Percentiles rank a stretch among this genome's conserved stretches.
These are phyloP conservation scores for Picea abies DNA, from an alignment of 83 land plant genomes.

Conservation along the genomic window DNA sequence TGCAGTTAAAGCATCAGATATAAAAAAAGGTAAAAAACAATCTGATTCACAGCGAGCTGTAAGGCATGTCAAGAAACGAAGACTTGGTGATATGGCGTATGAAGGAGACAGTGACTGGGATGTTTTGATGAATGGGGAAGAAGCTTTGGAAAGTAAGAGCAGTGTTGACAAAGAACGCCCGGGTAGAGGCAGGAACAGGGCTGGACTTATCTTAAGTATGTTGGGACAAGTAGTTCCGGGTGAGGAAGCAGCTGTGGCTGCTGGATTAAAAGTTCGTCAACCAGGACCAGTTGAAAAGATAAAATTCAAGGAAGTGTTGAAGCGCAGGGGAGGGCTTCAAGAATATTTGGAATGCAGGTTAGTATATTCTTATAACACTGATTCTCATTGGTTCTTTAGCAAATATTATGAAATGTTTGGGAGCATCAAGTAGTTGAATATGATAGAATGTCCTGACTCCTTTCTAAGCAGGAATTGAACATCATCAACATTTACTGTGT, in stretches of 20 bases:
- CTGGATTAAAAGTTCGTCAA: constrained; percentile 74
- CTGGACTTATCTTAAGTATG: constrained; percentile 21
- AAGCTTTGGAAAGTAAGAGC: constrained; percentile 31
- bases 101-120: constrained; percentile 96
- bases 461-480: not conserved
- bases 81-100: constrained; percentile 86
- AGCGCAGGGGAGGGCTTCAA: constrained; percentile 90
- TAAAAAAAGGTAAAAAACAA: constrained; percentile 18
- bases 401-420: not conserved
- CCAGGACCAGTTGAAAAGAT: constrained; percentile 80
- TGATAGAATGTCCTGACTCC: not conserved
- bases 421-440: not conserved
- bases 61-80: constrained; percentile 55
- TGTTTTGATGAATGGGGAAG: constrained; percentile 51
- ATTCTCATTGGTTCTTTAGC: not conserved
- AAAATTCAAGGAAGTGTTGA: constrained; percentile 85
- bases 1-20: constrained; percentile 1
- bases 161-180: constrained; percentile 30
- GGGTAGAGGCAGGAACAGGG: constrained; percentile 29
- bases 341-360: constrained; percentile 97
- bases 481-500: not conserved
- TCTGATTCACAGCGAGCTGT: constrained; percentile 35
- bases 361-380: constrained; percentile 13
- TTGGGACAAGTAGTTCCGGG: constrained; percentile 43
- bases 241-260: constrained; percentile 84